Base-by-base conservation (phyloP, 2,329 filamentous ascomycete species). In the Microdochium trichocladiopsis region DNA sequence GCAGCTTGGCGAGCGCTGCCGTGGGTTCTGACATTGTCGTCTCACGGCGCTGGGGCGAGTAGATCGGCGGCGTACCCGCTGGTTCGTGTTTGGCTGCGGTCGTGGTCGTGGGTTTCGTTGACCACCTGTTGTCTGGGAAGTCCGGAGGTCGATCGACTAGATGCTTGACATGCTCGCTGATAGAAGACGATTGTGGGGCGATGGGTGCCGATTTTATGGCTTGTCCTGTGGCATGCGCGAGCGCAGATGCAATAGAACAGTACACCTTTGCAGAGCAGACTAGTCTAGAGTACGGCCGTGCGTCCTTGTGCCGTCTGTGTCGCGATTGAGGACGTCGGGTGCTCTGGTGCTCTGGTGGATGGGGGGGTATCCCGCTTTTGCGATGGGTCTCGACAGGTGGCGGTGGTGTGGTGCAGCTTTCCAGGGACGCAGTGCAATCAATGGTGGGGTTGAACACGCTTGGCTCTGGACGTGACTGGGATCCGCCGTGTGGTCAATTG, bases 1-100 rank as follows among this genome's bases (percentile, higher is more conserved):
- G 74, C 55, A 82, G 70, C 57, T 77, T 72, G 62, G 75, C 73
- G 61, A 84, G 75, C 52, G 72, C 69, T 33, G 74, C 70, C 55
- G 78, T 70, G 61, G 75, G 68, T 63, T 78, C 72, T 65, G 72
- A 65, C 68, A 67, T 67, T 51, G 31, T 36, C 48, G 47, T 31
- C 10, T 25, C 16, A 22, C 16, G n/a, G 31, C 28, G 25, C 41
- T 37, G 37, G 48, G 25, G 22, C 25, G 37, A 18, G 25, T 24
- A 4, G 11, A 5, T 28, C n/a, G 14, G 31, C 5, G 24, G 9
- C 23, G 2, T 12, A 6, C 18, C 25, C 21, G 11, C 47, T 25
- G 25, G 12, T 22, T 16, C 10, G 5, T 41, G 10, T 41, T 6
- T 6, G n/a, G n/a, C 36, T 16, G 36, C 36, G 5, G 10, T 18